These are phyloP conservation scores for Talaromyces sp. DNA, from an alignment of 2,329 filamentous ascomycete species.

Conservation along the genomic window DNA sequence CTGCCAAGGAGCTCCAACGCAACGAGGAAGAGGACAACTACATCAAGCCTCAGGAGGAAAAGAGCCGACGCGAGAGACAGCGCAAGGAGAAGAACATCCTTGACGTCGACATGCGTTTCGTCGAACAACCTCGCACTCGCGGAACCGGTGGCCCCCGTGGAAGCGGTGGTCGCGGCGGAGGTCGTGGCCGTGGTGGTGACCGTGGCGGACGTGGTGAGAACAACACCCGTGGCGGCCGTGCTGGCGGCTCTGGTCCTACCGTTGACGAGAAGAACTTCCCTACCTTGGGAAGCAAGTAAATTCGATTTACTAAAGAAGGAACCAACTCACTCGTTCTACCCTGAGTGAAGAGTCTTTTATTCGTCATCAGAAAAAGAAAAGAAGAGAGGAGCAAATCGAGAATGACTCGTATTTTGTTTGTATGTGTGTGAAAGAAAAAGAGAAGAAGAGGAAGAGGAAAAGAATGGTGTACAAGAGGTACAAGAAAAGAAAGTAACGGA, in stretches of 20 bases:
- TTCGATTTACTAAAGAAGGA: neutral
- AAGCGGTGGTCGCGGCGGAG: conserved; percentile 43
- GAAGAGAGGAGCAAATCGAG: neutral
- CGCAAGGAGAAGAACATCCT: conserved; percentile 86
- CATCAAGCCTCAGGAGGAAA: conserved; percentile 67
- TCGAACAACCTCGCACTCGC: conserved; percentile 59
- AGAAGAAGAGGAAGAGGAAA: neutral
- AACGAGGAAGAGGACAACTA: conserved; percentile 61
- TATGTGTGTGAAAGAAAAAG: conserved; percentile 1
- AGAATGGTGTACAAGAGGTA: neutral
- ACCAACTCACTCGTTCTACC: neutral
- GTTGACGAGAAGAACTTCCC: conserved; percentile 44
- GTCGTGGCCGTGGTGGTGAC: conserved; percentile 26
- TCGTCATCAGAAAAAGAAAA: neutral
- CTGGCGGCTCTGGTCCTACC: conserved; percentile 20
- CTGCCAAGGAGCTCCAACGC: conserved; percentile 62
- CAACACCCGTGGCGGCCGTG: conserved; percentile 30
- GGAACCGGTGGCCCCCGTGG: conserved; percentile 42
- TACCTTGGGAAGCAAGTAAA: conserved; percentile 37
- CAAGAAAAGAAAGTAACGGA: neutral
- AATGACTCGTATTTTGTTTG: neutral
- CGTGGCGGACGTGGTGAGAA: conserved; percentile 30
- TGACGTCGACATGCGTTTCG: conserved; percentile 79
- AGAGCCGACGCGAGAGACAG: conserved; percentile 76
- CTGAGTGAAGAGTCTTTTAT: neutral